phyloP scores from a whole-genome alignment of 2,329 filamentous ascomycete genomes.

The Parafenestella ontariensis region DNA sequence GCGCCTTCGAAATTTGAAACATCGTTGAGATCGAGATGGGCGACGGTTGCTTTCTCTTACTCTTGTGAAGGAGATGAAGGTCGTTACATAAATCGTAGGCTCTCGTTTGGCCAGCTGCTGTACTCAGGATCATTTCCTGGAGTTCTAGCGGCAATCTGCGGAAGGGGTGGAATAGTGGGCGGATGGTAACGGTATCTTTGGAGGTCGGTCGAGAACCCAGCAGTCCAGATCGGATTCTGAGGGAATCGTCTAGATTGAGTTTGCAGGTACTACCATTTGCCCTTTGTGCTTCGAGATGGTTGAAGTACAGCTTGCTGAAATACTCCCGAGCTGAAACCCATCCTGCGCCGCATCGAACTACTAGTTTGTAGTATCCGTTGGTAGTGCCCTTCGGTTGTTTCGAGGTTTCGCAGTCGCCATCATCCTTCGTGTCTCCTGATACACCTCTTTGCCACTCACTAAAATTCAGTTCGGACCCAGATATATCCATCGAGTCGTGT shows the following conservation, averaged over 20 bases:
- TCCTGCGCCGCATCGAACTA: constrained; percentile 37
- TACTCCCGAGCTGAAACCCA: constrained; percentile 41
- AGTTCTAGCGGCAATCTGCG: constrained; percentile 34
- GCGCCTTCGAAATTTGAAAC: constrained; percentile 23
- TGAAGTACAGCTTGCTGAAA: constrained; percentile 35
- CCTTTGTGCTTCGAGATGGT: constrained; percentile 10
- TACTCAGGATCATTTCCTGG: constrained; percentile 36
- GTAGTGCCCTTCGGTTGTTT: not conserved
- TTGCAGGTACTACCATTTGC: not conserved
- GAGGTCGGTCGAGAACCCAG: constrained; percentile 8
- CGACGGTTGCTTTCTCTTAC: not conserved
- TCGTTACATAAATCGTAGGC: constrained; percentile 20
- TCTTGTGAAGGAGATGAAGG: not conserved
- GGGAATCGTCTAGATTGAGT: constrained; percentile 2
- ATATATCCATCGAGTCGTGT: constrained; percentile 9
- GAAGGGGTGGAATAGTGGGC: constrained; percentile 39
- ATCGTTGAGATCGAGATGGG: constrained; percentile 26
- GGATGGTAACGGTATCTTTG: constrained; percentile 31
- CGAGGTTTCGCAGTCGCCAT: not conserved
- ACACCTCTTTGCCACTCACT: not conserved
- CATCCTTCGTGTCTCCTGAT: not conserved
- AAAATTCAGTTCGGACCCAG: not conserved
- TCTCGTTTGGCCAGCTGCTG: constrained; percentile 24
- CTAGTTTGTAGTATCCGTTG: constrained; percentile 29
- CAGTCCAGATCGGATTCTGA: constrained; percentile 2